Evolutionary conservation across 495 filamentous ascomycete species (phyloP).

Genomic region (Penicillium paradoxum): DNA sequence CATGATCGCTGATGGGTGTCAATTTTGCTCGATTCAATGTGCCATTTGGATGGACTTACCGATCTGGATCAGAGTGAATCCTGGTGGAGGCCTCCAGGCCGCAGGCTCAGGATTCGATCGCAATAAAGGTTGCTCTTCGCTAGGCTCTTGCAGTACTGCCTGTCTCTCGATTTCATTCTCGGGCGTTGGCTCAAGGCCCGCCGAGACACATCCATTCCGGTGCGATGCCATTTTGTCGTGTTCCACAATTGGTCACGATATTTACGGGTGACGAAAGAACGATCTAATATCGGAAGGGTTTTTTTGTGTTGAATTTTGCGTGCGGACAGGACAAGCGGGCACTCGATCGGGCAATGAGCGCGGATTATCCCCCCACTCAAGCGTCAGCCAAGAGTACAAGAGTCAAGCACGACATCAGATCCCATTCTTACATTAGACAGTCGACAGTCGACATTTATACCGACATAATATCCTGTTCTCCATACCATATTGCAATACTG

Average conservation of each 20-base stretch:
- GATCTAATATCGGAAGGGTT: too few relatives aligned
- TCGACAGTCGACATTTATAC: neutral
- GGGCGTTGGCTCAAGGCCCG: neutral
- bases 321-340: constrained; percentile 13
- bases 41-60: constrained; percentile 20
- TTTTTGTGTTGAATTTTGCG: neutral
- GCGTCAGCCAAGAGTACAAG: neutral
- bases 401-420: constrained; percentile 23
- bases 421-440: constrained; percentile 2
- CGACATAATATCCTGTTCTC: neutral
- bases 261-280: neutral
- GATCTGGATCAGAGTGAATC: constrained; percentile 44
- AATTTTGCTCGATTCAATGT: neutral
- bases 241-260: neutral
- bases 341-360: constrained; percentile 17
- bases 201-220: neutral
- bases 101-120: constrained; percentile 12
- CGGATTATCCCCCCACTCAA: constrained; percentile 1
- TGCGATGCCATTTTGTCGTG: neutral
- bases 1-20: constrained; percentile 46
- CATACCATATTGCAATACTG: neutral
- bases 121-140: constrained; percentile 40
- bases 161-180: neutral
- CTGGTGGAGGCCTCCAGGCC: constrained; percentile 36
- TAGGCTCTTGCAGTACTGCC: neutral